Evolutionary conservation across 495 filamentous ascomycete species (phyloP).

Genomic region (Staphylotrichum longicolle): DNA sequence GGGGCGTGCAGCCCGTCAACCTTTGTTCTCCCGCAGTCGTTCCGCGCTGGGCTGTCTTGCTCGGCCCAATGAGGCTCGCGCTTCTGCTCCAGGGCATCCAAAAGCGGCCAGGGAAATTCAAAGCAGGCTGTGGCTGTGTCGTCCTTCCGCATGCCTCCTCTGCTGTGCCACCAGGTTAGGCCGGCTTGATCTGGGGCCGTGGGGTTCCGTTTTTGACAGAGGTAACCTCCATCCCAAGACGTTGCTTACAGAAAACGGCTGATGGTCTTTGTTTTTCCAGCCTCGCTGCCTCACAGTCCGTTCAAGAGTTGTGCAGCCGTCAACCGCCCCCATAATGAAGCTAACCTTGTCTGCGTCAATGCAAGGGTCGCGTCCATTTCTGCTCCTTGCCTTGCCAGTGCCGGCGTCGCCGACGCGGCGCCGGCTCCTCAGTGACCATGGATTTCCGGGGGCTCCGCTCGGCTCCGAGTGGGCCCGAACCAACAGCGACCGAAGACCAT

Average conservation of each 20-base stretch:
- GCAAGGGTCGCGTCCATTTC: too few relatives aligned
- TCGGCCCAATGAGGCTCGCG: neutral
- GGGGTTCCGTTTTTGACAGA: neutral
- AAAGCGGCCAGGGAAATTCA: neutral
- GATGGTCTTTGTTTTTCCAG: too few relatives aligned
- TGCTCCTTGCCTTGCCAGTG: neutral
- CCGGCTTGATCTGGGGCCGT: neutral
- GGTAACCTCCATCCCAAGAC: too few relatives aligned
- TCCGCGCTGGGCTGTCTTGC: neutral
- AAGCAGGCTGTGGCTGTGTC: neutral
- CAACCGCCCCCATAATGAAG: neutral
- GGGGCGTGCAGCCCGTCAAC: neutral
- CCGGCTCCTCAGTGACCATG: neutral
- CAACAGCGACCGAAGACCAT: too few relatives aligned
- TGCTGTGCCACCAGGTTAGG: constrained; percentile 1
- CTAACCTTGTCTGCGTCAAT: neutral
- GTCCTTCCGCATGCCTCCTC: neutral
- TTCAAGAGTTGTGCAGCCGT: neutral
- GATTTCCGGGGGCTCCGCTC: neutral
- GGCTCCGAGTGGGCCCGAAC: neutral
- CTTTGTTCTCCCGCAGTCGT: neutral
- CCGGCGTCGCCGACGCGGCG: constrained; percentile 8
- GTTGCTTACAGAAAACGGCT: too few relatives aligned
- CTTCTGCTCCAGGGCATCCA: neutral
- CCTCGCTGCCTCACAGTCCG: too few relatives aligned